These are phyloP conservation scores for Verbena officinalis DNA, from an alignment of 257 asterid species.

Conservation along the genomic window DNA sequence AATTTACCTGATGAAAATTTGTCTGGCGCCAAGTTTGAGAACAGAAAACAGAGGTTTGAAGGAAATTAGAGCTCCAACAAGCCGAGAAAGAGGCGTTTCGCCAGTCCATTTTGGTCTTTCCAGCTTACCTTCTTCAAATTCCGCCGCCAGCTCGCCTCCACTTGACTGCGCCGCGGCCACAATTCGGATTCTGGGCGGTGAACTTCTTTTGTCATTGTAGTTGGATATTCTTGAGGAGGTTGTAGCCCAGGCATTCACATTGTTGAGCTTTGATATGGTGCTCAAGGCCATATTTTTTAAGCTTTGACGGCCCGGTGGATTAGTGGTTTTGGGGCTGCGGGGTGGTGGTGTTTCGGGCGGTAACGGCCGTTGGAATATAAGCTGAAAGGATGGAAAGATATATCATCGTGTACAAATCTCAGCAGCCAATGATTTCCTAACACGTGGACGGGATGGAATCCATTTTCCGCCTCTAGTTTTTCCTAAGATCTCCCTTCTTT, in stretches of 20 bases:
- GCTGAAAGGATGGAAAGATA: neutral
- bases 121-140: conserved; percentile 75
- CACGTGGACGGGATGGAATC: conserved; percentile 26
- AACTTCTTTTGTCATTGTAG: conserved; percentile 25
- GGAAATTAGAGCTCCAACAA: conserved; percentile 77
- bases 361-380: conserved; percentile 12
- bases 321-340: conserved; percentile 29
- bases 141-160: conserved; percentile 41
- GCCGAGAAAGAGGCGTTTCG: conserved; percentile 79
- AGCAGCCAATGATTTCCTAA: conserved; percentile 22
- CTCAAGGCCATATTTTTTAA: conserved; percentile 45
- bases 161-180: conserved; percentile 47
- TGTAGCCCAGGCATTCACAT: conserved; percentile 29
- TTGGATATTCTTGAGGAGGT: conserved; percentile 25
- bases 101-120: conserved; percentile 91
- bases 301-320: conserved; percentile 15
- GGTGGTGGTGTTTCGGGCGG: conserved; percentile 23
- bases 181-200: conserved; percentile 41
- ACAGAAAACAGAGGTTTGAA: conserved; percentile 79
- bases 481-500: neutral
- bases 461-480: neutral
- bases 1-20: conserved; percentile 72
- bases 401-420: conserved; percentile 24
- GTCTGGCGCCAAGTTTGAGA: conserved; percentile 88
- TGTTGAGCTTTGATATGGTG: conserved; percentile 49